These are phyloP conservation scores for Wakefieldia striispora DNA, from an alignment of 768 basidiomycete species.

Conservation along the genomic window DNA sequence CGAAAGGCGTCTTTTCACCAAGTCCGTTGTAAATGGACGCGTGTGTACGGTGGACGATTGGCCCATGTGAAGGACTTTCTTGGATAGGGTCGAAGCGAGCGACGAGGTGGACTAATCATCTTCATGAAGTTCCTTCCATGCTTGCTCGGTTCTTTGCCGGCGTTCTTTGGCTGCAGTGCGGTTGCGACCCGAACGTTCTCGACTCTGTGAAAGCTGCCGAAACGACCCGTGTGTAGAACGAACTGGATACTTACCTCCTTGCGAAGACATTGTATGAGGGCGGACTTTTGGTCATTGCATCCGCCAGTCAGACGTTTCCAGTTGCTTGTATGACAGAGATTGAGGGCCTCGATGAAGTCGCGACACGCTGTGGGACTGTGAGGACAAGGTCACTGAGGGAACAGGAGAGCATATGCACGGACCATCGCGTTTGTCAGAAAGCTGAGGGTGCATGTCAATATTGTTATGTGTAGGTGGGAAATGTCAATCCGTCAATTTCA, in stretches of 20 bases:
- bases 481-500: background rate
- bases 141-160: constrained; percentile 55
- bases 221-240: background rate
- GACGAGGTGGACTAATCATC: constrained; percentile 29
- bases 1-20: too few species aligned
- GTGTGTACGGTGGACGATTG: too few species aligned
- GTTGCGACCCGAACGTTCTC: constrained; percentile 58
- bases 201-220: constrained; percentile 42
- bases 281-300: constrained; percentile 67
- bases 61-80: too few species aligned
- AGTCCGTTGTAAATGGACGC: too few species aligned
- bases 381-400: constrained; percentile 1
- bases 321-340: constrained; percentile 60
- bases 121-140: constrained; percentile 58
- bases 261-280: constrained; percentile 67
- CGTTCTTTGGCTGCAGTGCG: constrained; percentile 59
- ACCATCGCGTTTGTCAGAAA: constrained; percentile 66
- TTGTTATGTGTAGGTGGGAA: too few species aligned
- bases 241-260: constrained; percentile 53
- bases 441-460: constrained; percentile 63
- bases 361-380: constrained; percentile 52
- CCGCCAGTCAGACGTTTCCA: constrained; percentile 68
- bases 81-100: too few species aligned
- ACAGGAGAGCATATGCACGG: constrained; percentile 7
- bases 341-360: constrained; percentile 75